These are phyloP conservation scores for Physaria fendleri DNA, from an alignment of 345 rosid species.

Conservation along the genomic window DNA sequence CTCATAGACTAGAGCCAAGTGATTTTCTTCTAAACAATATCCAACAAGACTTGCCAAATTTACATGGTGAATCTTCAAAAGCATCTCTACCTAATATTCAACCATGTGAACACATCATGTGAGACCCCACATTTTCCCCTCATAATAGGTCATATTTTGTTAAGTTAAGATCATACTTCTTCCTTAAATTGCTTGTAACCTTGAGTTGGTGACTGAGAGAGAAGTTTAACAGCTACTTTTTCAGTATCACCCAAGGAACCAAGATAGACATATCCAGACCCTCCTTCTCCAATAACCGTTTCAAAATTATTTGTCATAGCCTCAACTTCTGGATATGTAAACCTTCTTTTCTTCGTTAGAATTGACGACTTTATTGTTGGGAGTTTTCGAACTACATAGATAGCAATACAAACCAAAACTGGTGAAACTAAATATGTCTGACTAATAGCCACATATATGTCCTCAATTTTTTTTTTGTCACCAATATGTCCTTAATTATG, in stretches of 20 bases:
- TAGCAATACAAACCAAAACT: not conserved
- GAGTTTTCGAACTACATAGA: not conserved
- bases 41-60: slow-evolving; percentile 37
- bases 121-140: too few species aligned
- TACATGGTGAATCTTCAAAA: slow-evolving; percentile 37
- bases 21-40: slow-evolving; percentile 29
- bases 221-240: slow-evolving; percentile 38
- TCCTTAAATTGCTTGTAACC: slow-evolving; percentile 40
- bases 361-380: too few species aligned
- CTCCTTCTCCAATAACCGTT: slow-evolving; percentile 35
- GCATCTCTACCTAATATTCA: slow-evolving; percentile 30
- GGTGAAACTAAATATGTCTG: too few species aligned
- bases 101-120: not conserved
- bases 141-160: too few species aligned
- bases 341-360: slow-evolving; percentile 20
- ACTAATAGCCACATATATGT: too few species aligned
- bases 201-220: slow-evolving; percentile 35
- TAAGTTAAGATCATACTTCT: slow-evolving; percentile 38
- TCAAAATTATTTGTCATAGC: slow-evolving; percentile 18
- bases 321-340: slow-evolving; percentile 24
- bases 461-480: too few species aligned
- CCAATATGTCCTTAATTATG: not conserved
- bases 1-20: slow-evolving; percentile 37
- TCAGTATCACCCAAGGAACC: slow-evolving; percentile 28
- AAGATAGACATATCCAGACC: slow-evolving; percentile 35